A percentile compares a stretch with the other conserved stretches of the same genome.
These are phyloP conservation scores for Leishmania turanica DNA, from an alignment of 208 protist genomes.

Conservation along the genomic window DNA sequence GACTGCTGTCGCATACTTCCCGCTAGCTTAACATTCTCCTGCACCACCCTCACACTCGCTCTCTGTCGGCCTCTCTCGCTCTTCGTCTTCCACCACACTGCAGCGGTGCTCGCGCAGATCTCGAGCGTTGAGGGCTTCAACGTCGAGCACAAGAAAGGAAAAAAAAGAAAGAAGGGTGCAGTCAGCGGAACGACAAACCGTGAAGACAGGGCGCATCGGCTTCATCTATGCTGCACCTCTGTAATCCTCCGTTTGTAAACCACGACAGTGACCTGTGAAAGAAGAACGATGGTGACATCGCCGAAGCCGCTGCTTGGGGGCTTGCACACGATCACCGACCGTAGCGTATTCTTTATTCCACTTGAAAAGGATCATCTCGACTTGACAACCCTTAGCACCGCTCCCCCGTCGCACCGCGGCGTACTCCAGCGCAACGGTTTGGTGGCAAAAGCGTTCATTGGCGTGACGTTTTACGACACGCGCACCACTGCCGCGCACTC, in stretches of 20 bases:
- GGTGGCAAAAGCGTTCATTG: conserved; percentile 59
- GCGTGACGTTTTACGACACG: conserved; percentile 14
- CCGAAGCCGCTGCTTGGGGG: conserved; percentile 24
- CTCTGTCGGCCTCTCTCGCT: background rate
- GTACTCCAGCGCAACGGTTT: conserved; percentile 69
- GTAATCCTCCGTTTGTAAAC: background rate
- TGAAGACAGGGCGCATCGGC: too few relatives aligned
- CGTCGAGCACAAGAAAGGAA: background rate
- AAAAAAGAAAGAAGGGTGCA: background rate
- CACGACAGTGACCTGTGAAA: background rate
- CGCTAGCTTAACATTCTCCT: background rate
- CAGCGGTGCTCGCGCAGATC: background rate
- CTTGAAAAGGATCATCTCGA: conserved; percentile 40
- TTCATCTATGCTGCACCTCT: background rate
- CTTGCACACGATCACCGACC: conserved; percentile 47
- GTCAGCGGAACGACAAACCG: background rate
- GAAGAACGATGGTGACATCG: background rate
- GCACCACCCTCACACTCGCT: background rate
- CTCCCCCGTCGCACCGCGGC: conserved; percentile 56
- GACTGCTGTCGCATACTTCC: background rate
- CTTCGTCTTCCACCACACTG: background rate
- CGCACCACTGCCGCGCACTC: background rate
- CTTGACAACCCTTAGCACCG: conserved; percentile 57
- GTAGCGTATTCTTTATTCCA: conserved; percentile 60
- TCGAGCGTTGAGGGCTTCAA: background rate